These are phyloP conservation scores for Atalantia buxifolia DNA, from an alignment of 345 rosid species.

Conservation along the genomic window DNA sequence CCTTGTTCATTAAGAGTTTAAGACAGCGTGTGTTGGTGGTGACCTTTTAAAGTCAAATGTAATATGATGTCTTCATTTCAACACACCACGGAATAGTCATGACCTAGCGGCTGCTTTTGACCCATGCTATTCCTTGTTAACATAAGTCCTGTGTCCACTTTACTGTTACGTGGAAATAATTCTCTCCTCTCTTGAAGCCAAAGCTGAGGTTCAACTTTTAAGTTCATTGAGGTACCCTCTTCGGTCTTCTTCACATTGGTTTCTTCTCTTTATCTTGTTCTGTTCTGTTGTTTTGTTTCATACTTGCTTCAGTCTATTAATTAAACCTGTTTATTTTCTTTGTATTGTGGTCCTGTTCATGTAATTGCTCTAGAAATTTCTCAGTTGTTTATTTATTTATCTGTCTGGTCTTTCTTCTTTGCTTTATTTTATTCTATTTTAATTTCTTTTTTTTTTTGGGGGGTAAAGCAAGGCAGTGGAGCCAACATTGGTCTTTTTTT, in stretches of 20 bases:
- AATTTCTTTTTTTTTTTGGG: background rate
- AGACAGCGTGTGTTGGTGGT: background rate
- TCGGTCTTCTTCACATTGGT: background rate
- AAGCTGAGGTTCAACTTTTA: background rate
- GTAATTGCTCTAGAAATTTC: background rate
- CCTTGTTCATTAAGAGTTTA: background rate
- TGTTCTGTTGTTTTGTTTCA: background rate
- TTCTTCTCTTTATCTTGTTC: background rate
- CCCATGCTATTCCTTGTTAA: background rate
- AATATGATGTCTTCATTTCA: background rate
- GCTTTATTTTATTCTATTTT: background rate
- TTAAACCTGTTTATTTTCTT: background rate
- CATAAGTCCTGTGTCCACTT: no score
- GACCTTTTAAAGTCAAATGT: background rate
- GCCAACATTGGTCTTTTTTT: background rate
- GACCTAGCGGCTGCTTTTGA: conserved; percentile 1
- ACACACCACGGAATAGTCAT: background rate
- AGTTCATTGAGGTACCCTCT: background rate
- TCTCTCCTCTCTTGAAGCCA: background rate
- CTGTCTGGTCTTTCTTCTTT: background rate
- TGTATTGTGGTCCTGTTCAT: background rate
- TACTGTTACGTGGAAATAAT: background rate
- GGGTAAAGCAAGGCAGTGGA: background rate
- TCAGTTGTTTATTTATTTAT: background rate
- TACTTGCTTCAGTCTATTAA: background rate